Percentiles rank a stretch among this genome's conserved stretches.
These are phyloP conservation scores for Barnettozyma wickerhamii DNA, from an alignment of 805 yeast species.

Conservation along the genomic window DNA sequence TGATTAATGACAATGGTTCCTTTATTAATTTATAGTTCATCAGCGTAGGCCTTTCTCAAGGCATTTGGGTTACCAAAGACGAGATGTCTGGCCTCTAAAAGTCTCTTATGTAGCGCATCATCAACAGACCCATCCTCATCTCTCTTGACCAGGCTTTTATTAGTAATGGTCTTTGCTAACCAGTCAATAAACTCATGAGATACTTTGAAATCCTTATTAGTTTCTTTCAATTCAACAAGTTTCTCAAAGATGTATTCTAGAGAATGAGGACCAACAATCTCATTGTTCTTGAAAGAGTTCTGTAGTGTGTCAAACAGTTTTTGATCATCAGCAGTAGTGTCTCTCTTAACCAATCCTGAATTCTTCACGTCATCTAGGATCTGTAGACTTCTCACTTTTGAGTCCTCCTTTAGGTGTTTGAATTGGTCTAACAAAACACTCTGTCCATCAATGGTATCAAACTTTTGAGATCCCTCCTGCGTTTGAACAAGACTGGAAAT, in stretches of 20 bases:
- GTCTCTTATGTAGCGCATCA: conserved; percentile 33
- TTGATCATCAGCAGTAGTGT: conserved; percentile 9
- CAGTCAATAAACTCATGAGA: conserved; percentile 51
- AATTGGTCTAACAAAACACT: conserved; percentile 24
- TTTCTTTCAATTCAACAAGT: conserved; percentile 32
- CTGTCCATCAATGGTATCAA: conserved; percentile 19
- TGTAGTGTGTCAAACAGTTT: conserved; percentile 17
- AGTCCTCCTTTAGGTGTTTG: conserved; percentile 17
- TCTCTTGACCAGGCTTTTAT: conserved; percentile 25
- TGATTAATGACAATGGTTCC: not conserved
- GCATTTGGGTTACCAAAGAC: conserved; percentile 80
- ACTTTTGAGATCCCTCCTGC: conserved; percentile 28
- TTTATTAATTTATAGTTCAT: conserved; percentile 36
- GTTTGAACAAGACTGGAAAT: conserved; percentile 41
- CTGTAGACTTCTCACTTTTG: conserved; percentile 37
- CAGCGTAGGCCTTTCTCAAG: conserved; percentile 53
- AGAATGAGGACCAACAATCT: conserved; percentile 34
- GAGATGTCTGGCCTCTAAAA: conserved; percentile 50
- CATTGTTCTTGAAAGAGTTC: conserved; percentile 23
- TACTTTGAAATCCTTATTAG: conserved; percentile 26
- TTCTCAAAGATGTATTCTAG: conserved; percentile 39
- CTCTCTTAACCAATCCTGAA: conserved; percentile 10
- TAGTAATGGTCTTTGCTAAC: conserved; percentile 47
- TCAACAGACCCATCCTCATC: conserved; percentile 25
- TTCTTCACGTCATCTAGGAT: conserved; percentile 42